Percentiles rank a stretch among this genome's conserved stretches.
Evolutionary conservation across 2,329 filamentous ascomycete species (phyloP).

Genomic region (Furcasterigmium sp.): DNA sequence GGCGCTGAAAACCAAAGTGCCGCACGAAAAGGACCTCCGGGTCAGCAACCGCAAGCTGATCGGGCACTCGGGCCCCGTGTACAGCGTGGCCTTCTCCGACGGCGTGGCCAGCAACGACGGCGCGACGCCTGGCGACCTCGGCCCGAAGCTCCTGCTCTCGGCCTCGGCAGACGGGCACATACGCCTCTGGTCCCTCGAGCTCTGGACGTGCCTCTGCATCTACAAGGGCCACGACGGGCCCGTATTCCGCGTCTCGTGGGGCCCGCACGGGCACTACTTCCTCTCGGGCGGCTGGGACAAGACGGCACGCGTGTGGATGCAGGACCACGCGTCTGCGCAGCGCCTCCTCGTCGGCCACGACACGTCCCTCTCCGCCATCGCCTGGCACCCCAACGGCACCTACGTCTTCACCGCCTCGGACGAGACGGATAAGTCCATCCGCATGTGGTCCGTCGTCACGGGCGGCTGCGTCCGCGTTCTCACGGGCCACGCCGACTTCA

Average conservation of each 20-base stretch:
- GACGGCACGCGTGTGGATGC: slow-evolving; percentile 85
- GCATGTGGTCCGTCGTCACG: slow-evolving; percentile 94
- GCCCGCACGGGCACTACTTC: slow-evolving; percentile 94
- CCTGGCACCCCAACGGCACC: slow-evolving; percentile 90
- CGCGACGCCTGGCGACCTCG: slow-evolving; percentile 39
- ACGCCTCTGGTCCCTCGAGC: slow-evolving; percentile 87
- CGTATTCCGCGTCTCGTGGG: slow-evolving; percentile 83
- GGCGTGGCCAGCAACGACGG: slow-evolving; percentile 51
- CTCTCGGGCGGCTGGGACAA: slow-evolving; percentile 82
- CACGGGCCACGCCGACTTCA: slow-evolving; percentile 82
- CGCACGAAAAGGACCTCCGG: slow-evolving; percentile 52
- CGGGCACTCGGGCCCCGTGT: slow-evolving; percentile 86
- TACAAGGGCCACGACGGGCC: slow-evolving; percentile 92
- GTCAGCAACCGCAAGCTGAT: slow-evolving; percentile 68
- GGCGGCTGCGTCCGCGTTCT: slow-evolving; percentile 88
- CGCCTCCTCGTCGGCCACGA: slow-evolving; percentile 90
- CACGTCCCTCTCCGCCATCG: slow-evolving; percentile 82
- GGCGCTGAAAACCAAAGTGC: slow-evolving; percentile 63
- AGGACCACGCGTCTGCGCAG: slow-evolving; percentile 84
- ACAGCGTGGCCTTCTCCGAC: slow-evolving; percentile 80
- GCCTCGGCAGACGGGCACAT: slow-evolving; percentile 83
- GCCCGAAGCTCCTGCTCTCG: slow-evolving; percentile 76
- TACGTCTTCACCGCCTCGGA: slow-evolving; percentile 92
- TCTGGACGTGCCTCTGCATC: slow-evolving; percentile 86
- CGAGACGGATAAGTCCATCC: slow-evolving; percentile 79